Percentiles rank a stretch among this genome's conserved stretches.
Evolutionary conservation across 352 stramenopile genomes (phyloP).

Genomic region (Pythium myriotylum): DNA sequence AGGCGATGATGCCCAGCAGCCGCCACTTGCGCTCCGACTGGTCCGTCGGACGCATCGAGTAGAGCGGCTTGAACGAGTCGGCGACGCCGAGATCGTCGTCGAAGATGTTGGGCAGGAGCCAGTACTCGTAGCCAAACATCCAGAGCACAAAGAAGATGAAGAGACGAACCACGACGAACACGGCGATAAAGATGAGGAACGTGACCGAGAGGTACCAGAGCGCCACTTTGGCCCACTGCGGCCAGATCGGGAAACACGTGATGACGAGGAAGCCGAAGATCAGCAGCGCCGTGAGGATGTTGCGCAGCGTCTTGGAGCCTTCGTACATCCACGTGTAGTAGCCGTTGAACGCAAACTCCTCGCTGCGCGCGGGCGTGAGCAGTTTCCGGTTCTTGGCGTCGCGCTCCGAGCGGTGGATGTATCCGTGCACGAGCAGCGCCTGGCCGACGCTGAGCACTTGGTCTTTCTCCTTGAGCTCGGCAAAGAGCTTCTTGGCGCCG

Average conservation of each 20-base stretch:
- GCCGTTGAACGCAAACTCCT: conserved; percentile 94
- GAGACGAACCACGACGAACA: conserved; percentile 95
- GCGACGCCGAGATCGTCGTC: conserved; percentile 97
- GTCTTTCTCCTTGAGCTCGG: conserved; percentile 78
- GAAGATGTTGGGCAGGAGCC: conserved; percentile 99
- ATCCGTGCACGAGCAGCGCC: conserved; percentile 76
- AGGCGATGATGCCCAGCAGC: conserved; percentile 89
- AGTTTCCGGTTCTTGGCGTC: conserved; percentile 88
- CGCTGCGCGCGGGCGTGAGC: conserved; percentile 76
- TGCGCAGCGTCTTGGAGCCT: conserved; percentile 96
- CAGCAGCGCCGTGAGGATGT: conserved; percentile 96
- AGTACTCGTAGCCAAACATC: conserved; percentile 97
- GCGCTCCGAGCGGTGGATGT: conserved; percentile 88
- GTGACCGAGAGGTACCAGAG: conserved; percentile 99
- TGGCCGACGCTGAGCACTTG: conserved; percentile 73
- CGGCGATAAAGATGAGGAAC: conserved; percentile 98
- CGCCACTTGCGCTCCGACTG: conserved; percentile 95
- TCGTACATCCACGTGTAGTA: conserved; percentile 99
- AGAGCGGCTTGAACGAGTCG: conserved; percentile 98
- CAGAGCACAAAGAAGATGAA: conserved; percentile 97
- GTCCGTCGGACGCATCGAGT: conserved; percentile 84
- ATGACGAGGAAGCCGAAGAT: conserved; percentile 98
- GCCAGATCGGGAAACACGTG: conserved; percentile 99
- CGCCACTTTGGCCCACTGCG: conserved; percentile 96
- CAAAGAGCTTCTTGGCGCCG: conserved; percentile 84